Evolutionary conservation across 2,329 filamentous ascomycete genomes (phyloP), one percentile per base, ranked within the genome.

Genomic region (Sporothrix inflata): DNA sequence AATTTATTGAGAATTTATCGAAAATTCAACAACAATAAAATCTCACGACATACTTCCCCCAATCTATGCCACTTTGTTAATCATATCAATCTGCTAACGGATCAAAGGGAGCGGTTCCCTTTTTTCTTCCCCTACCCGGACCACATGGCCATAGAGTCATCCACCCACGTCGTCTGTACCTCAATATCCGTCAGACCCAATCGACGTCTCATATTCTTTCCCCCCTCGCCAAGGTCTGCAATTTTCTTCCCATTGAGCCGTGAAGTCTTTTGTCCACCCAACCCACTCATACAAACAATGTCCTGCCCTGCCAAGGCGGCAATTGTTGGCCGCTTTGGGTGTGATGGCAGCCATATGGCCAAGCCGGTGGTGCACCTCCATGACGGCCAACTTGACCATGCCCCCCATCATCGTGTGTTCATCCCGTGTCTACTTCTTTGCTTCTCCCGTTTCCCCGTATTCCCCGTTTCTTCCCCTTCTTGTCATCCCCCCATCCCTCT

Each of bases 291-390:
- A 45, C 9, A 7, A 45, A 45, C 42, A 45, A 19, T 38, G 38
- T 42, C 24, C 24, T 49, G 63, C 42, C 24, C 24, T 49, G 63
- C 42, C 63, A 67, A 51, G 63, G 42, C 63, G 63, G 63, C 63
- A 67, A 47, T 67, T 30, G 27, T 34, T 34, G 21, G 42, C 42
- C 63, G 63, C 38, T 14, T 42, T 42, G 38, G 40, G 60, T 65
- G 60, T 65, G 21, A 6, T 21, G 57, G 3, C 12, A 24, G 51
- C 51, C 21, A 53, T 53, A 47, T 30, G 24, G 57, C 57, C 57
- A 61, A 61, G 57, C 57, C 57, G 57, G 57, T 21, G 57, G 11
- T 40, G 14, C n/a, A 6, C 24, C 24, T 30, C 14, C 14, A 55
- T 27, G 51, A 16, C 12, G 24, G 16, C 51, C 9, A 53, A 4